phyloP scores from a whole-genome alignment of 1,284 basidiomycete species.

The Cystobasidium sp. region DNA sequence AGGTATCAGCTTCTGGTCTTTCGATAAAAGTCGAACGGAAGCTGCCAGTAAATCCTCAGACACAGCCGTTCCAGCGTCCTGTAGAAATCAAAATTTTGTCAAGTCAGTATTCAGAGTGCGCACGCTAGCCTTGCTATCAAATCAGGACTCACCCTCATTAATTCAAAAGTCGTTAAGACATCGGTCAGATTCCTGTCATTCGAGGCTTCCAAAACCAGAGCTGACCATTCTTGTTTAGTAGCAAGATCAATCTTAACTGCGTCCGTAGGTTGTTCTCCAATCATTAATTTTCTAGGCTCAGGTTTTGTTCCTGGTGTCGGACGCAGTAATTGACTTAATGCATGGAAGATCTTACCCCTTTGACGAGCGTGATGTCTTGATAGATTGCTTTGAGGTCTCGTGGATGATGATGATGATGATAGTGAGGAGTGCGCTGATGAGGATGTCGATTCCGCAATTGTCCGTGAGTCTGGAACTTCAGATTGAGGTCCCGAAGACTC shows the following conservation, averaged over 20 bases:
- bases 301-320: background rate
- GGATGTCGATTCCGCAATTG: background rate
- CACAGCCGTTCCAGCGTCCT: conserved; percentile 16
- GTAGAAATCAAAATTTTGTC: background rate
- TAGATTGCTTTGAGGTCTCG: background rate
- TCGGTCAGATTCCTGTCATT: conserved; percentile 28
- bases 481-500: background rate
- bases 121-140: background rate
- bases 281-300: background rate
- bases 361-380: background rate
- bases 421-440: background rate
- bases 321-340: background rate
- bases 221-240: conserved; percentile 34
- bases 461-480: background rate
- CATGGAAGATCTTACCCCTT: conserved; percentile 11
- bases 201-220: conserved; percentile 25
- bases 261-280: conserved; percentile 4
- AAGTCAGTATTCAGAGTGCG: background rate
- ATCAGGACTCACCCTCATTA: conserved; percentile 29
- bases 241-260: conserved; percentile 5
- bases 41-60: conserved; percentile 22
- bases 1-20: conserved; percentile 18
- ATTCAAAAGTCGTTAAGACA: conserved; percentile 4
- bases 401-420: background rate
- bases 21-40: conserved; percentile 2